phyloP scores from a whole-genome alignment of 2,329 filamentous ascomycete species.

The Plenodomus lindquistii region DNA sequence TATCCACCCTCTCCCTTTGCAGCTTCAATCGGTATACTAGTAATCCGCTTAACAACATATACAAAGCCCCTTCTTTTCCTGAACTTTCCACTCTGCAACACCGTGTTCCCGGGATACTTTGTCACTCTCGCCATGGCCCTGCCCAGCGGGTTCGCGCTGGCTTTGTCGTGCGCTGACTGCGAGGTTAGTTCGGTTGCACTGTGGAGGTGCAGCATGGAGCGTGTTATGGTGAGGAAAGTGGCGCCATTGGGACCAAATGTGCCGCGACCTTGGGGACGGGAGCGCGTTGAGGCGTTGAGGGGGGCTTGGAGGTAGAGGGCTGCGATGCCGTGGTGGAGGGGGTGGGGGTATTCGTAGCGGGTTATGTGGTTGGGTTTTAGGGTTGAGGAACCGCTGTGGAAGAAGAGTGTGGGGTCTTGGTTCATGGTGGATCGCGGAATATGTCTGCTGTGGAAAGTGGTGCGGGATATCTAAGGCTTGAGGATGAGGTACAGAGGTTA shows the following conservation, averaged over 20 bases:
- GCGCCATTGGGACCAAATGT: constrained; percentile 7
- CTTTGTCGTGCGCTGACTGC: constrained; percentile 6
- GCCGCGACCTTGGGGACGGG: constrained; percentile 10
- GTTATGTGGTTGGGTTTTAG: constrained; percentile 20
- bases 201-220: not conserved
- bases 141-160: constrained; percentile 13
- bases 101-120: constrained; percentile 13
- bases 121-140: constrained; percentile 17
- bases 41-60: constrained; percentile 11
- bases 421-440: too few relatives aligned
- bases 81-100: constrained; percentile 17
- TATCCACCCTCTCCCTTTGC: not conserved
- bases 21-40: constrained; percentile 1
- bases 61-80: constrained; percentile 3
- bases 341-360: constrained; percentile 17
- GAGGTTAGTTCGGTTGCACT: not conserved
- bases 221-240: constrained; percentile 12
- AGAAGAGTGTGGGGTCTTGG: constrained; percentile 7
- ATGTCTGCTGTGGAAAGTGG: too few relatives aligned
- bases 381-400: constrained; percentile 14
- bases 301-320: constrained; percentile 12
- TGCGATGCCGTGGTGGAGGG: constrained; percentile 3
- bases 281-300: constrained; percentile 3
- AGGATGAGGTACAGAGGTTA: too few relatives aligned
- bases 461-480: too few relatives aligned